Conservation (phyloP, 2,329 filamentous ascomycete species). For the Podosphaera fusca region DNA sequence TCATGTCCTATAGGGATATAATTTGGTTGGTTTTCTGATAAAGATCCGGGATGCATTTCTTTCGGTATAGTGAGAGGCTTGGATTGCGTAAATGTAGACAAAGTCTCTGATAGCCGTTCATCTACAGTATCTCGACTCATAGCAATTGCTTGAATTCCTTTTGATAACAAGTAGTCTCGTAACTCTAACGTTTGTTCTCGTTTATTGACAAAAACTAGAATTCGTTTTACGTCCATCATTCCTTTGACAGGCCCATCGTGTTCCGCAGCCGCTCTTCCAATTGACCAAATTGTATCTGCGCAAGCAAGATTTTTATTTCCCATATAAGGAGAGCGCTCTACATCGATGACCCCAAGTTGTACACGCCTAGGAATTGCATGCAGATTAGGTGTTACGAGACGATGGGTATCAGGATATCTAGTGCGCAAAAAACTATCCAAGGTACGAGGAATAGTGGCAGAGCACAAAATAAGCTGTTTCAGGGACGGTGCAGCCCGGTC, state of each 20-base stretch:
- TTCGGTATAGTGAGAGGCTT: slow-evolving; percentile 18
- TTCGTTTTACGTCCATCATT: slow-evolving; percentile 47
- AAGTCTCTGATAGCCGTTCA: slow-evolving; percentile 51
- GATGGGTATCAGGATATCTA: slow-evolving; percentile 60
- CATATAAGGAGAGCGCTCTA: slow-evolving; percentile 75
- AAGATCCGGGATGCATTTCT: slow-evolving; percentile 17
- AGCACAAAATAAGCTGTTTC: slow-evolving; percentile 75
- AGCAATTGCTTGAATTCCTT: slow-evolving; percentile 73
- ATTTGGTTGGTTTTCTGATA: slow-evolving; percentile 18
- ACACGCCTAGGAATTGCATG: slow-evolving; percentile 90
- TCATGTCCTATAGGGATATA: slow-evolving; percentile 12
- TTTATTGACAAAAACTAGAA: slow-evolving; percentile 94
- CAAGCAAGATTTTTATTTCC: slow-evolving; percentile 87
- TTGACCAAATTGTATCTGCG: slow-evolving; percentile 83
- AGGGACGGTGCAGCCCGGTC: slow-evolving; percentile 62
- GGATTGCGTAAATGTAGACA: slow-evolving; percentile 46
- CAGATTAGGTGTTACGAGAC: slow-evolving; percentile 83
- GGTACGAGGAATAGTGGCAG: slow-evolving; percentile 78
- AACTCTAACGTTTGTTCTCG: slow-evolving; percentile 70
- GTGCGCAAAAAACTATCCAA: slow-evolving; percentile 67
- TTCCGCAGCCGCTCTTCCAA: slow-evolving; percentile 49
- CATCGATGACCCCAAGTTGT: slow-evolving; percentile 79
- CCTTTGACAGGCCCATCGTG: slow-evolving; percentile 31
- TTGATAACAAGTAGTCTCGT: slow-evolving; percentile 52
- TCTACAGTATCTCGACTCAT: slow-evolving; percentile 68